These are phyloP conservation scores for Leucosporidium yakuticum DNA, from an alignment of 768 basidiomycete species.

Conservation along the genomic window DNA sequence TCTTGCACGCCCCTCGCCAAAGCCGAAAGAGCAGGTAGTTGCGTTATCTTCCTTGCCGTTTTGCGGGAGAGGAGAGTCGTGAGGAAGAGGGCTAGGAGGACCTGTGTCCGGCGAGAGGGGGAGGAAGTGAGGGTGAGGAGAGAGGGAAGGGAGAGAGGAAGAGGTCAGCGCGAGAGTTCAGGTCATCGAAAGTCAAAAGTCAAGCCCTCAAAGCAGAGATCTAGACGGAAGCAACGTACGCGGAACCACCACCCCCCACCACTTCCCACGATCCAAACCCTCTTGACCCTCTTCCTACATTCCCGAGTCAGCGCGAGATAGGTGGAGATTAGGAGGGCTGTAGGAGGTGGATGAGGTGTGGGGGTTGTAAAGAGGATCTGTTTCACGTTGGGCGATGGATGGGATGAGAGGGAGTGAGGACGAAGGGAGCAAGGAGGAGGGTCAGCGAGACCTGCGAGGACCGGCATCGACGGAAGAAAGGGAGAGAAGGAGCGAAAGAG, in stretches of 20 bases:
- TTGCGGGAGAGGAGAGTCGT: conserved; percentile 17
- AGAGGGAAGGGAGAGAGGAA: not conserved
- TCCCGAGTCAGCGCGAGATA: conserved; percentile 11
- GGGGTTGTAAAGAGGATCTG: conserved; percentile 19
- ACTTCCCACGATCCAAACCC: conserved; percentile 16
- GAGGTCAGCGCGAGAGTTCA: too few relatives aligned
- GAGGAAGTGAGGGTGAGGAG: not conserved
- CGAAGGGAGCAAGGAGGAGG: too few relatives aligned
- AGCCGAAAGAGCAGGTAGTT: not conserved
- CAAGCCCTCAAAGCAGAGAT: too few relatives aligned
- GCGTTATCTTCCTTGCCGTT: conserved; percentile 12
- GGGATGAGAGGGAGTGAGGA: too few relatives aligned
- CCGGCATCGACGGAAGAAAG: too few relatives aligned
- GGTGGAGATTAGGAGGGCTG: conserved; percentile 4
- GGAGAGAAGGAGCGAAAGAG: too few relatives aligned
- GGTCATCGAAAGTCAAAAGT: too few relatives aligned
- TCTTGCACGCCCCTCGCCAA: not conserved
- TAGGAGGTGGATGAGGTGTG: conserved; percentile 8
- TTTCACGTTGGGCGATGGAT: too few relatives aligned
- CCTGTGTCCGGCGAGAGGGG: conserved; percentile 1
- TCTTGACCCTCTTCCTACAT: conserved; percentile 15
- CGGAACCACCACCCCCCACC: conserved; percentile 25
- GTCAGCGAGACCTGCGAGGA: too few relatives aligned
- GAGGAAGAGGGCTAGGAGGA: conserved; percentile 20
- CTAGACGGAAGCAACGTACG: not conserved